Base-by-base conservation (phyloP, 805 yeast species). In the Grigorovia transvaalensis region DNA sequence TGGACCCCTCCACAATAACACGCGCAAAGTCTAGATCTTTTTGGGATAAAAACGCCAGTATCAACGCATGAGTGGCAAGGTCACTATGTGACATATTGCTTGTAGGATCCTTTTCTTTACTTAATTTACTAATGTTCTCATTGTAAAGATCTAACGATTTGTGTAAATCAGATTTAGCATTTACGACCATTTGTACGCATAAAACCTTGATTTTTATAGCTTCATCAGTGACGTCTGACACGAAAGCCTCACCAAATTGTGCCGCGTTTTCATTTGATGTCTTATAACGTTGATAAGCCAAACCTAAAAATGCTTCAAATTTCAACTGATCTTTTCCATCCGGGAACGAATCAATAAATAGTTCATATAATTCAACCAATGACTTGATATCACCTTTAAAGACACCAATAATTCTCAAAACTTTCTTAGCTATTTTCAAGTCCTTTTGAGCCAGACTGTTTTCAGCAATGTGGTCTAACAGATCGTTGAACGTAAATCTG, bases 11-110 rank as follows among this genome's bases (percentile, higher is more conserved):
- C 54, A 72, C 68, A 12, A 79, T 60, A 45, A 78, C 72, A 50
- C 71, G 67, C 0, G 83, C 82, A 63, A 80, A 79, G 53, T 76
- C 79, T 45, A 82, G 64, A 59, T 80, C 83, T 45, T 71, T 66
- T 42, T 71, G 68, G 19, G 71, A 70, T 41, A 80, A 60, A 51
- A 62, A 70, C 0, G 75, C 72, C 15, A 76, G 54, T 30, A 79
- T 63, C 42, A 80, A 58, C 2, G 80, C 64, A 55, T 80, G 80
- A 1, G 79, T 73, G 23, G 79, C 56, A 4, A 66, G 51, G 1
- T 79, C 79, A 15, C 73, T 60, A 2, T 72, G 69, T 0, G 82
- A 75, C 8, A 58, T 44, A n/a, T 54, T 48, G 1, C 57, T 50
- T 1, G 63, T 58, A 3, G 48, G 54, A 27, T 64, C 63, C 49